These are phyloP conservation scores for Aegilops bicornis DNA, from an alignment of 176 grass and related monocot species.

Conservation along the genomic window DNA sequence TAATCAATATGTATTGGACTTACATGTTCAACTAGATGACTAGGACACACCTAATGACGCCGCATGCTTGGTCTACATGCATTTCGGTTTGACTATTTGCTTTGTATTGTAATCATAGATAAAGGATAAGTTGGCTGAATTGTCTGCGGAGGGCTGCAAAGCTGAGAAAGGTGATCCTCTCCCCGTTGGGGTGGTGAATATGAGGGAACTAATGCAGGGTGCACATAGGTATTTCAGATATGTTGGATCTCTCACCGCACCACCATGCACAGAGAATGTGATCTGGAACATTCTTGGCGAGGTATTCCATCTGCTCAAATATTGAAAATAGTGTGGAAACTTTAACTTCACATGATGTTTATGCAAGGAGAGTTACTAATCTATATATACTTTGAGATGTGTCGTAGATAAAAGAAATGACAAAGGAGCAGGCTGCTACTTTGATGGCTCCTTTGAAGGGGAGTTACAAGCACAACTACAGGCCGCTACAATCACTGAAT, in stretches of 20 bases:
- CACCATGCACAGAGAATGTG: conserved; percentile 90
- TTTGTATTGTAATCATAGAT: conserved; percentile 38
- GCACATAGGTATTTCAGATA: conserved; percentile 64
- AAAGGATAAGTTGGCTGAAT: conserved; percentile 47
- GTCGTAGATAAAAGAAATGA: conserved; percentile 64
- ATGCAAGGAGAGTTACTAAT: background rate
- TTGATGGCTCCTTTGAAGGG: conserved; percentile 53
- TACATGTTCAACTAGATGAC: background rate
- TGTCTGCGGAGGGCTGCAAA: conserved; percentile 37
- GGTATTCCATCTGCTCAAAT: conserved; percentile 23
- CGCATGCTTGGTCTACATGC: background rate
- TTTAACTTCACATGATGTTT: background rate
- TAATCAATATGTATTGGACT: background rate
- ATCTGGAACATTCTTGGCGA: conserved; percentile 72
- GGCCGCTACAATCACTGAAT: conserved; percentile 52
- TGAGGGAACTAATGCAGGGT: conserved; percentile 36
- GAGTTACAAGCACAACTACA: conserved; percentile 55
- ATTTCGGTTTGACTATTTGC: background rate
- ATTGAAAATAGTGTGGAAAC: background rate
- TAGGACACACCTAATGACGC: background rate
- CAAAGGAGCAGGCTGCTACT: conserved; percentile 56
- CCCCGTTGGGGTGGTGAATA: conserved; percentile 41
- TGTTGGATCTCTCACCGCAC: conserved; percentile 57
- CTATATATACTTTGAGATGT: background rate
- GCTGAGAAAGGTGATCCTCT: conserved; percentile 45